phyloP scores from a whole-genome alignment of 139 green algal genomes.

The Tetradesmus obliquus region DNA sequence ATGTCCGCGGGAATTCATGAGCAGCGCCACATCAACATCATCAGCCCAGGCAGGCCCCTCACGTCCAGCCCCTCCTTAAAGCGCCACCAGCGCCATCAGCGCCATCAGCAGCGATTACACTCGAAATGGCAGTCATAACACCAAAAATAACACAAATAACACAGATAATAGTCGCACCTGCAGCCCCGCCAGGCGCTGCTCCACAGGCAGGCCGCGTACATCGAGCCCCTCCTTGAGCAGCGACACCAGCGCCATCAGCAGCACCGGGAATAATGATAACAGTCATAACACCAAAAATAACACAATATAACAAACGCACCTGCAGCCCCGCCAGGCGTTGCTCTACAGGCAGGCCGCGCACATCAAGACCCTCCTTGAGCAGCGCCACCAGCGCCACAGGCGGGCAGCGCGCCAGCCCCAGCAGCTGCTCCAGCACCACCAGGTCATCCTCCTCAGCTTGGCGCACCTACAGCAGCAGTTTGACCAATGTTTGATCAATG shows the following conservation, averaged over 20 bases:
- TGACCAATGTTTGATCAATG: not conserved
- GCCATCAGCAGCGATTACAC: constrained; percentile 22
- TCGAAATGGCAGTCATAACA: no score
- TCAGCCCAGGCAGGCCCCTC: no score
- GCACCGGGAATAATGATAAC: not conserved
- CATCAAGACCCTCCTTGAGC: constrained; percentile 50
- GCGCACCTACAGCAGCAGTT: constrained; percentile 43
- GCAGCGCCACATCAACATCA: no score
- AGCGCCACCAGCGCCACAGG: constrained; percentile 53
- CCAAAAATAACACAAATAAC: not conserved
- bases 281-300: not conserved
- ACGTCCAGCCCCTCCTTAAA: no score
- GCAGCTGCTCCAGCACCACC: constrained; percentile 49
- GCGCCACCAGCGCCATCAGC: no score
- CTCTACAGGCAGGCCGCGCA: constrained; percentile 43
- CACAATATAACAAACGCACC: not conserved
- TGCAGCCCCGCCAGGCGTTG: constrained; percentile 24
- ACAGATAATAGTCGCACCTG: not conserved
- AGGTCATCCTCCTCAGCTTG: constrained; percentile 52
- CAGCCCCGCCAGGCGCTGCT: constrained; percentile 20
- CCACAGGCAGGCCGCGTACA: constrained; percentile 43
- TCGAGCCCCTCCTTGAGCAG: constrained; percentile 51
- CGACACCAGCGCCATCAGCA: constrained; percentile 42
- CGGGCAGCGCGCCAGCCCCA: constrained; percentile 23
- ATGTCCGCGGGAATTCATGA: no score